These are phyloP conservation scores for Chrysoporthe puriensis DNA, from an alignment of 2,329 filamentous ascomycete genomes.

Conservation along the genomic window DNA sequence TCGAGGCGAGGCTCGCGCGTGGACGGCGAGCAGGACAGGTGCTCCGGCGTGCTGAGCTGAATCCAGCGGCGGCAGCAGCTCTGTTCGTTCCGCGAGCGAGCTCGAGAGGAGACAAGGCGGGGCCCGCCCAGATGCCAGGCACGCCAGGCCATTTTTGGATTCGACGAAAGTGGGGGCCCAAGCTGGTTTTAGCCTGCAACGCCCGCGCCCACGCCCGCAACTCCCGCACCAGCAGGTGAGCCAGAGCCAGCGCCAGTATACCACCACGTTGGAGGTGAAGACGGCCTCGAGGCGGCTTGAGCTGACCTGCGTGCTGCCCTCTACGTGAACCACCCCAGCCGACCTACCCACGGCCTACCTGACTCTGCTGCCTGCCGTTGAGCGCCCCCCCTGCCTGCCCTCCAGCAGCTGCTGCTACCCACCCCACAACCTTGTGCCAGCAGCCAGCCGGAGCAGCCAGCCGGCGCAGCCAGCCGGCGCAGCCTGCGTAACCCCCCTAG, in stretches of 20 bases:
- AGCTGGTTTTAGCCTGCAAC: background rate
- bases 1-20: background rate
- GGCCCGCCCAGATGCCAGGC: background rate
- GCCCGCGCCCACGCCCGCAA: background rate
- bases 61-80: background rate
- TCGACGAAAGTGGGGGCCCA: background rate
- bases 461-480: background rate
- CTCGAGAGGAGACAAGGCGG: background rate
- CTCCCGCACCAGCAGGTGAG: background rate
- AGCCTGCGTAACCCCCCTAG: background rate
- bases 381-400: background rate
- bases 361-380: background rate
- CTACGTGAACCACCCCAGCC: no score
- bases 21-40: background rate
- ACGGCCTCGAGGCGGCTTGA: background rate
- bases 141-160: slow-evolving; percentile 7
- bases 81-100: background rate
- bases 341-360: background rate
- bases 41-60: background rate
- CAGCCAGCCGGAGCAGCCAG: background rate
- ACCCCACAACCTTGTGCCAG: background rate
- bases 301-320: background rate
- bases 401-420: background rate
- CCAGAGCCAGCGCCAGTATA: no score
- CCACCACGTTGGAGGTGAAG: background rate